Evolutionary conservation across 768 basidiomycete species (phyloP).

Genomic region (Amanita pallidorosea): DNA sequence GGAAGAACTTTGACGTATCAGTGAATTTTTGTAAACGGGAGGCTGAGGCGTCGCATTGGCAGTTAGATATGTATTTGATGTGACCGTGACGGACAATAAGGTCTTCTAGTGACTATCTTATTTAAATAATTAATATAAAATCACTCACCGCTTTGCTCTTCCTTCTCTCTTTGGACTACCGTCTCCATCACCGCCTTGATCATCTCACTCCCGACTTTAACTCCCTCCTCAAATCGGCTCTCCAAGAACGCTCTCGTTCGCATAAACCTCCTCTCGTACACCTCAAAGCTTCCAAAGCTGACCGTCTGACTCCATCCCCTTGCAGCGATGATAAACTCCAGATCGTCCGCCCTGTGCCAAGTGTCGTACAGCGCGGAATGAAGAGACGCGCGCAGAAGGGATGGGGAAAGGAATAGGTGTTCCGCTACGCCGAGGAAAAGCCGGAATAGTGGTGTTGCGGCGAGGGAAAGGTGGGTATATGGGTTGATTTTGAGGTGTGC

Average conservation of each 20-base stretch:
- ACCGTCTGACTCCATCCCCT: conserved; percentile 96
- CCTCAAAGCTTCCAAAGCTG: conserved; percentile 82
- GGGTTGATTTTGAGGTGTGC: conserved; percentile 78
- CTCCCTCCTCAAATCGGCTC: conserved; percentile 78
- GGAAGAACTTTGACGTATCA: too few species aligned
- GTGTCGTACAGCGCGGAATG: conserved; percentile 66
- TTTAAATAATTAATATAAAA: too few species aligned
- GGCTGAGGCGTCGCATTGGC: too few species aligned
- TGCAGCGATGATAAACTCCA: conserved; percentile 90
- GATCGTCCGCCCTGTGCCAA: conserved; percentile 78
- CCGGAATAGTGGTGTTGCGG: conserved; percentile 93
- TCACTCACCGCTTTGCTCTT: not conserved
- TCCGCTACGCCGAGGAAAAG: conserved; percentile 97
- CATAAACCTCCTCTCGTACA: conserved; percentile 74
- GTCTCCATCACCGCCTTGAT: conserved; percentile 76
- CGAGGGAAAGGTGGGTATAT: conserved; percentile 82
- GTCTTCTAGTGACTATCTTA: too few species aligned
- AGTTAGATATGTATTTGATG: too few species aligned
- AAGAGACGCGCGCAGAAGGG: conserved; percentile 58
- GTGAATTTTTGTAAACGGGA: too few species aligned
- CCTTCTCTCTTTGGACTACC: conserved; percentile 28
- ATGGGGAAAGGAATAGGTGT: conserved; percentile 72
- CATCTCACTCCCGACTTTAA: conserved; percentile 77
- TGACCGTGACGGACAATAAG: too few species aligned
- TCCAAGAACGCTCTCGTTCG: conserved; percentile 79